Base-by-base conservation (phyloP, 2,329 filamentous ascomycete genomes). In the Fusarium torulosum region DNA sequence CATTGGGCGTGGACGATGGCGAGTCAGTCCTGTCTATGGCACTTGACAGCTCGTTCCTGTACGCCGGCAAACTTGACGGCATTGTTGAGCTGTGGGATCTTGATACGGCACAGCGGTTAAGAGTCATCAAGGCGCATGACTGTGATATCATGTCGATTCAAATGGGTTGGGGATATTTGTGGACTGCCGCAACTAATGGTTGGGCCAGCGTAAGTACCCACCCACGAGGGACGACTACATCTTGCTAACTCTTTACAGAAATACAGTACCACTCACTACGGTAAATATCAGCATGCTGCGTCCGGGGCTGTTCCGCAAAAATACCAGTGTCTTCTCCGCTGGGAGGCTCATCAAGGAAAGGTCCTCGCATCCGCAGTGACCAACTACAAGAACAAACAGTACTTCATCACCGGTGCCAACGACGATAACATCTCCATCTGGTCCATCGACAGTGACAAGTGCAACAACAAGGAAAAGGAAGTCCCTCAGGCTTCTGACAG, bases 51-150 rank as follows among this genome's bases (percentile, higher is more conserved):
- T 94, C 94, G 0, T 96, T 99, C 69, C 84, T 99, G 6, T 99
- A 98, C 75, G 93, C 92, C 60, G 96, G 96, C 45, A 91, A 96
- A 71, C 86, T 94, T 1, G 90, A 92, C 38, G 96, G 96, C 21
- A 87, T 97, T 50, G 88, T 99, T 61, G 95, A 98, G 76, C 88
- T 99, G 13, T 99, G 96, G 95, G 96, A 99, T 76, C 84, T 99
- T 15, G 95, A 98, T 75, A 98, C 96, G 0, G 90, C 91, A 53
- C 96, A 99, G 79, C 90, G 96, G 47, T 85, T 99, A 43, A 87
- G 96, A 58, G 94, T 93, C 19, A 91, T 99, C 74, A 94, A 91
- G 75, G 89, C 91, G 1, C 91, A 94, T 71, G 88, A 87, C 33
- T 90, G 90, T 42, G 93, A 98, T 76, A 88, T 98, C 47, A 93